Base-by-base conservation (phyloP, 2,329 filamentous ascomycete genomes). In the Aspergillus bombycis region DNA sequence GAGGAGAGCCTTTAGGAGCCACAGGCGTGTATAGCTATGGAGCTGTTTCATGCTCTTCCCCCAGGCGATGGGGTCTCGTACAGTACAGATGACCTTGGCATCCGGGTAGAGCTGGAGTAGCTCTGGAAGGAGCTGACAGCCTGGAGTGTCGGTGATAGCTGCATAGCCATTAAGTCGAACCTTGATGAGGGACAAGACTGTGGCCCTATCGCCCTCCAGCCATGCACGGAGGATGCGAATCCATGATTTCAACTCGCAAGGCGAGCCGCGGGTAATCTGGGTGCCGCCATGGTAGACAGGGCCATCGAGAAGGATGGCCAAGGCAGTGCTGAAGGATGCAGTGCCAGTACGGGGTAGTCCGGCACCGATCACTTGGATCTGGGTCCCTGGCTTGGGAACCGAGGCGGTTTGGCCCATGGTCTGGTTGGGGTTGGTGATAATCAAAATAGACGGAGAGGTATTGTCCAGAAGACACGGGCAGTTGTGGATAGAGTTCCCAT, bases 271-370 rank as follows among this genome's bases (percentile, higher is more conserved):
- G 3, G 65, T 70, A 16, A 62, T 69, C 63, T 81, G 78, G 0
- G 77, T 83, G 28, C 84, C 84, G 57, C 82, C 81, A 65, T 86
- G 83, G 68, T 83, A 80, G 50, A 82, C 78, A 3, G 84, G 83
- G 0, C 81, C 83, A 43, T 81, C 70, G 7, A 85, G 79, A 4
- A 85, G 76, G 61, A 79, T 81, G 63, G 76, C 77, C 10, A 85
- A 72, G 1, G 84, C 84, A 45, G 79, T 67, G 38, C 79, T 80
- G 75, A 84, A 82, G 28, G 84, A 84, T 11, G 83, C 75, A 1
- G 83, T 85, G 16, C 83, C 83, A 1, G 83, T 85, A 57, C 83
- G 77, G 16, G 82, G 62, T n/a, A 74, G 63, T 0, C 72, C 72
- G 5, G 72, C 71, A 16, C 71, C 72, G 58, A 74, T 74, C 34